Conservation (phyloP, 2,329 filamentous ascomycete species). For the Pseudofabraea citricarpa region DNA sequence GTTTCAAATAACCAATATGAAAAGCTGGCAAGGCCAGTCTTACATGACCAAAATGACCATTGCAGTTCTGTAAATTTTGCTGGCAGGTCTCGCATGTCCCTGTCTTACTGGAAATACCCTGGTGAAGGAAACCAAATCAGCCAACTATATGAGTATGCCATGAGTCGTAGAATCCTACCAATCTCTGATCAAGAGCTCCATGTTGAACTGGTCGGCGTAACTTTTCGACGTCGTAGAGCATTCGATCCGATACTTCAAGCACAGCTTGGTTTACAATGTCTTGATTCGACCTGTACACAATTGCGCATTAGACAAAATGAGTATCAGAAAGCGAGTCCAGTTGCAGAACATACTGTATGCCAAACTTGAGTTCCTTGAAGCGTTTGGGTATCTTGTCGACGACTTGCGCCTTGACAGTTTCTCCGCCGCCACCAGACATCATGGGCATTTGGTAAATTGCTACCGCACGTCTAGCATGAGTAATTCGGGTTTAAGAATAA, state of each 20-base stretch:
- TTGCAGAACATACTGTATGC: slow-evolving; percentile 82
- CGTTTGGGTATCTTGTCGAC: slow-evolving; percentile 84
- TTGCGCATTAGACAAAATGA: no score
- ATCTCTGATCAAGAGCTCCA: slow-evolving; percentile 80
- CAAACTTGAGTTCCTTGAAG: slow-evolving; percentile 91
- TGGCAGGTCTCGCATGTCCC: slow-evolving; percentile 79
- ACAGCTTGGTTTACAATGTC: slow-evolving; percentile 95
- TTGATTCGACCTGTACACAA: slow-evolving; percentile 65
- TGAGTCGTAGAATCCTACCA: slow-evolving; percentile 40
- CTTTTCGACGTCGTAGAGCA: slow-evolving; percentile 85
- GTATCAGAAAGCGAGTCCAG: no score
- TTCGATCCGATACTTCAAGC: slow-evolving; percentile 87
- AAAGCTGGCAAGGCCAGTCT: slow-evolving; percentile 87
- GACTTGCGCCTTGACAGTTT: slow-evolving; percentile 75
- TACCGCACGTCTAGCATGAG: slow-evolving; percentile 6
- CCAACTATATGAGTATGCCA: slow-evolving; percentile 3
- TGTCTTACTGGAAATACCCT: slow-evolving; percentile 81
- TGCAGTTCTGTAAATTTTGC: slow-evolving; percentile 76
- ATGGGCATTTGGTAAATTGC: slow-evolving; percentile 10
- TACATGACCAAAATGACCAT: slow-evolving; percentile 93
- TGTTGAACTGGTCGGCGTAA: slow-evolving; percentile 71
- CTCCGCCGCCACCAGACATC: slow-evolving; percentile 13
- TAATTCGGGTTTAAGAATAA: no score
- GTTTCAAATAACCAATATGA: slow-evolving; percentile 93
- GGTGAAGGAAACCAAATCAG: slow-evolving; percentile 8